Percentiles rank a stretch among this genome's conserved stretches.
These are phyloP conservation scores for Taiozyma onychis DNA, from an alignment of 1,139 yeast genomes.

Conservation along the genomic window DNA sequence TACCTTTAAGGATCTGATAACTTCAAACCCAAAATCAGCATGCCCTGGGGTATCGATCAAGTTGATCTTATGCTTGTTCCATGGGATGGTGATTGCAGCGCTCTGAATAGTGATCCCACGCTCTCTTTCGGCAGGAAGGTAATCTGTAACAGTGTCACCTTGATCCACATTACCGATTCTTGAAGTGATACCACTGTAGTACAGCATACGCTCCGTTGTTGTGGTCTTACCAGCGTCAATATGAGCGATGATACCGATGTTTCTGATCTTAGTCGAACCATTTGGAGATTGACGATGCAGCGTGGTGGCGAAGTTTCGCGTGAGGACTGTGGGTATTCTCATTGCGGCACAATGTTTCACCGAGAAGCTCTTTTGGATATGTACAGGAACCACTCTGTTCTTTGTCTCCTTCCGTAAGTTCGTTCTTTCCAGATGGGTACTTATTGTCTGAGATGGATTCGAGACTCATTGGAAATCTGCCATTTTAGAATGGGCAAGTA, in stretches of 20 bases:
- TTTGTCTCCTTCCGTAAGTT: too few relatives aligned
- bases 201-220: conserved; percentile 91
- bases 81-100: conserved; percentile 90
- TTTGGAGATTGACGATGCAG: neutral
- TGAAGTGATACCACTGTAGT: conserved; percentile 73
- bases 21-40: conserved; percentile 96
- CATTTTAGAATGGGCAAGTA: neutral
- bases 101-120: conserved; percentile 96
- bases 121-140: conserved; percentile 80
- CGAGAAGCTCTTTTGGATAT: neutral
- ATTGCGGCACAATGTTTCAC: neutral
- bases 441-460: neutral
- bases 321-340: neutral
- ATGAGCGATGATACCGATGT: conserved; percentile 83
- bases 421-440: too few relatives aligned
- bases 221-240: conserved; percentile 97
- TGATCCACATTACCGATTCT: conserved; percentile 92
- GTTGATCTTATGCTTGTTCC: conserved; percentile 75
- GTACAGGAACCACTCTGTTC: neutral
- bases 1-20: conserved; percentile 80
- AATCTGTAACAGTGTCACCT: conserved; percentile 96
- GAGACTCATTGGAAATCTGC: neutral
- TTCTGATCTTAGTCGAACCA: conserved; percentile 22
- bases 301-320: conserved; percentile 4
- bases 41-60: conserved; percentile 98